Evolutionary conservation across 768 basidiomycete species (phyloP), one percentile per base, ranked within the genome.

Genomic region (Trametes maxima): DNA sequence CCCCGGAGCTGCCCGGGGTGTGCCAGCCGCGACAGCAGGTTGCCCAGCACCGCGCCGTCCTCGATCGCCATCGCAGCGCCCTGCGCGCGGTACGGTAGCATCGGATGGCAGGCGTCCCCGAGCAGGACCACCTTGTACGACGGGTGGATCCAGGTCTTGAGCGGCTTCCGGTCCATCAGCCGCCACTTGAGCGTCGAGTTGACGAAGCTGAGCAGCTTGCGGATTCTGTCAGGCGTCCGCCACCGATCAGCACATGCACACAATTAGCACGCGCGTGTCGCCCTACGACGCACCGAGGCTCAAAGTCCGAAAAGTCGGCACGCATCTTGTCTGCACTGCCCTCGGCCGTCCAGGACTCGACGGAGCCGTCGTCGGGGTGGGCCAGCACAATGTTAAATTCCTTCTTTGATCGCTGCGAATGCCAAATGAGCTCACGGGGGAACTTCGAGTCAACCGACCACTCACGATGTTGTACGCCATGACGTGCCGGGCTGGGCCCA

Each of bases 401-500:
- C 25, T 71, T 68, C 65, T 73, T 77, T 33, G 68, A 68, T 17
- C 75, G 64, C 74, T 77, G 67, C 11, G 50, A 57, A 7, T 21
- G 44, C 39, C 14, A 2, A 8, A 6, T 21, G 48, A 1, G 44
- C 58, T 25, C 17, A 19, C 17, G 21, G 33, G 22, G 2, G 16
- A 19, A 21, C 44, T 22, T 39, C 22, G 14, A 54, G 25, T 22
- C 54, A 44, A 5, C 39, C 25, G 45, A 16, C 16, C 10, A 71
- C 78, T 63, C 62, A 79, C 80, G 19, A 83, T 79, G 33, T 68
- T 73, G 49, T 80, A 81, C 1, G 73, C 70, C 77, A 82, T 79
- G 46, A 82, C 64, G 59, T 82, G 81, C 5, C 77, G 59, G 2
- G 73, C 56, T 0, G 85, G 83, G 1, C 81, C 86, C 76, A 87